Evolutionary conservation across 139 green algal genomes (phyloP), one percentile per base, ranked within the genome.

Genomic region (Chlamydomonas asymmetrica): DNA sequence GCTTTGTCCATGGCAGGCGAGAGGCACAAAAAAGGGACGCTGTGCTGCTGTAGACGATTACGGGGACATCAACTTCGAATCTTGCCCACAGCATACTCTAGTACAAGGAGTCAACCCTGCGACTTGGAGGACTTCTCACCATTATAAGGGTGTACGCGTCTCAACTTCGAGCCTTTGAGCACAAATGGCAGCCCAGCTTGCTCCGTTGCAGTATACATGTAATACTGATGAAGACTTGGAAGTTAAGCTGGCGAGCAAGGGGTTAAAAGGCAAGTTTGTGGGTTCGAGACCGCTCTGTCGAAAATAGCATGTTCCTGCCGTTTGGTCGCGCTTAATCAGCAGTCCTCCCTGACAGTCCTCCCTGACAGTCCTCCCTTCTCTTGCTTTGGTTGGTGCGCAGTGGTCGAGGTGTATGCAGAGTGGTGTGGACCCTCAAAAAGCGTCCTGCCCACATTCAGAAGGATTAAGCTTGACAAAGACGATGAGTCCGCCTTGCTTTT

Each of bases 371-470:
- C n/a, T n/a, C n/a, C n/a, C n/a, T n/a, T n/a, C n/a, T n/a, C n/a
- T n/a, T n/a, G n/a, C n/a, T 67, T 31, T 64, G 57, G 20, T 64
- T 43, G 9, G 38, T 9, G 35, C 3, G 61, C 77, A 88, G 88
- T 92, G 4, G 66, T 91, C 23, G 88, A 92, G 73, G 70, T 92
- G 3, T 90, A 82, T 54, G 85, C 81, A 0, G 81, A 84, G 22
- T 91, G 84, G 85, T 83, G 66, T 50, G 88, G 88, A 0, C 45
- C 78, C 16, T 92, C 85, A 75, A 90, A 89, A 37, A 92, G 88
- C 56, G 80, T 91, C 0, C 40, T 90, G 29, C 88, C 88, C 4
- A 87, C 79, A 1, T 85, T 88, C 43, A 86, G 87, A 35, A 65
- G 85, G 45, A 88, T 92, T 27, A 74, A 84, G 10, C 35, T 89